Base-by-base conservation (phyloP, 768 basidiomycete species). In the Coprinopsis strossmayeri region DNA sequence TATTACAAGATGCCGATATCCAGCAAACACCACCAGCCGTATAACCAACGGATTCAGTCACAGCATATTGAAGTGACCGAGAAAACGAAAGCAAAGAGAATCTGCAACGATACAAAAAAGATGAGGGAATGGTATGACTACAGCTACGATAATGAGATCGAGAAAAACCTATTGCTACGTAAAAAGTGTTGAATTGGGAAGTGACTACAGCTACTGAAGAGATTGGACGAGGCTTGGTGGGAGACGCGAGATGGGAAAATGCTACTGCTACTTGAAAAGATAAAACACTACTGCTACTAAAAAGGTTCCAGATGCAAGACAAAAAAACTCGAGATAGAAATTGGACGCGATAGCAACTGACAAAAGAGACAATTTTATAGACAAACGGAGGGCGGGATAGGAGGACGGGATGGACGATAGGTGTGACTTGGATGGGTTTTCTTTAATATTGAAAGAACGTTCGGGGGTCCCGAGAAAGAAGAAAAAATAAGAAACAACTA, bases 261-360 rank as follows among this genome's bases (percentile, higher is more conserved):
- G 47, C 43, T 34, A 35, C 27, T 52, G 49, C 28, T 34, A 34
- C 17, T 32, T 32, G 30, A 32, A 15, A 32, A 32, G 35, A 34
- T 38, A 53, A 53, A 50, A 56, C 45, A 63, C 65, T 69, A 69
- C 67, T 67, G 55, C 66, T 66, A 69, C 66, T 59, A 58, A 65
- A 65, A n/a, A 62, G 66, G 61, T 65, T 74, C 73, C 73, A 64
- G 62, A 71, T 74, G 72, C 72, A 73, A 72, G 69, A 71, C 69
- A 74, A 62, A 56, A 53, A 51, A 58, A 55, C 63, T 46, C 57
- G 49, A 46, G 46, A 51, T 48, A 55, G 45, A 54, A 46, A 50
- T 48, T 53, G 10, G 35, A 38, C 35, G 35, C 11, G 35, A 38
- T 9, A 38, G 35, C 5, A 38, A 7, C 7, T 15, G 30, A 54